Evolutionary conservation across 1,139 yeast species (phyloP), one percentile per base, ranked within the genome.

Genomic region (Candida smagusa): DNA sequence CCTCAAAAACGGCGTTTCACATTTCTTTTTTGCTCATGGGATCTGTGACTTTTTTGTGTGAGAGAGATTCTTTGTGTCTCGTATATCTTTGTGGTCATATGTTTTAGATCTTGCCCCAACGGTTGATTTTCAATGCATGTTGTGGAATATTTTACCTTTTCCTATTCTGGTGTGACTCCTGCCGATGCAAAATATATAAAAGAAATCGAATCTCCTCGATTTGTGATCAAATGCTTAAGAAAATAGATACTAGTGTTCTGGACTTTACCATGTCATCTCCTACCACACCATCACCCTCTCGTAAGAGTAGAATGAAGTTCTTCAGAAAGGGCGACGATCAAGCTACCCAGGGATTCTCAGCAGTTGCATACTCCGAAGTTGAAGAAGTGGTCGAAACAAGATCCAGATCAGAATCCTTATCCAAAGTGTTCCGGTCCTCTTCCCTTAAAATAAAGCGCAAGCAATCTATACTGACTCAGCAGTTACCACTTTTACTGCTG

Each of bases 391-490:
- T 31, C 4, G 35, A 38, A 13, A 12, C 31, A 13, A 28, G 44
- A 12, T 38, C 44, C 22, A 39, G 35, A 23, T 41, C 44, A 12
- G 21, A 31, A 22, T 41, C 44, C 22, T 38, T 27, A 27, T 39
- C 33, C 38, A 39, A 27, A 21, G 31, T 40, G 7, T 40, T 40
- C 30, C 28, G 43, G 12, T 31, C 22, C 22, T 22, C 34, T 3
- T 36, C 39, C 4, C 23, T 28, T 22, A 39, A 39, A 13, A 25
- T 31, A 13, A 30, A 34, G 27, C 31, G 42, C n/a, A 36, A 35
- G 16, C 37, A 33, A 9, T 31, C 39, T 23, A 27, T 35, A 8
- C 37, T 38, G 33, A 13, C 32, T 8, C 39, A 32, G 22, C 25
- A 30, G 12, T 25, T 32, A 5, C 12, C 34, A n/a, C 21, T 19